Conservation (phyloP, 495 filamentous ascomycete genomes). For the Neurospora discreta region DNA sequence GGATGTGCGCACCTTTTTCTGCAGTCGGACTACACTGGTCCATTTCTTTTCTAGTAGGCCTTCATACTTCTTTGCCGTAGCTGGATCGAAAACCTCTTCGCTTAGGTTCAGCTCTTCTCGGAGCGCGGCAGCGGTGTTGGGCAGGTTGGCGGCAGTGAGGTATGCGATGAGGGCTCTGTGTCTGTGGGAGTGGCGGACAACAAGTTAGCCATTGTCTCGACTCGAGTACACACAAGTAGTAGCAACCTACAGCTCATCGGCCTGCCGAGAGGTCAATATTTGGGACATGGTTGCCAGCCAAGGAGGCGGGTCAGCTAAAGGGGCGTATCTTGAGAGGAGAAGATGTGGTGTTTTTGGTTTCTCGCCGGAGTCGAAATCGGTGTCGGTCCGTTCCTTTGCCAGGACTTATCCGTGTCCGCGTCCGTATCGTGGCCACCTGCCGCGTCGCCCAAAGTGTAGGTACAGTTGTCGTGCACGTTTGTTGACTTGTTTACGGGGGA, state of each 20-base stretch:
- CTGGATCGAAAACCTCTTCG: slow-evolving; percentile 58
- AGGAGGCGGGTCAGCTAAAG: not conserved
- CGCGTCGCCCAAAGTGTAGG: not conserved
- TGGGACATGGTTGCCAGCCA: slow-evolving; percentile 48
- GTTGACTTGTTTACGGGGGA: not conserved
- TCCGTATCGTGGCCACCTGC: not conserved
- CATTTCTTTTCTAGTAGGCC: slow-evolving; percentile 90
- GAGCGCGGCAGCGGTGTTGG: slow-evolving; percentile 54
- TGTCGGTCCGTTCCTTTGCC: not conserved
- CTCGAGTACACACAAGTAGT: not conserved
- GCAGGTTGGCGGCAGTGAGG: slow-evolving; percentile 58
- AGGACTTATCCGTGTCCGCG: not conserved
- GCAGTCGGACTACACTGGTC: slow-evolving; percentile 82
- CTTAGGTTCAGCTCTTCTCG: slow-evolving; percentile 53
- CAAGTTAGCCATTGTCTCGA: slow-evolving; percentile 6
- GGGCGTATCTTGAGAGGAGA: slow-evolving; percentile 2
- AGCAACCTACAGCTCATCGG: slow-evolving; percentile 70
- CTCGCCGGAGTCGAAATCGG: not conserved
- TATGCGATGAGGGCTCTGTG: slow-evolving; percentile 90
- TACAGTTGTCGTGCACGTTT: not conserved
- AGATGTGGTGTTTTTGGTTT: slow-evolving; percentile 1
- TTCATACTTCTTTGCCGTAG: slow-evolving; percentile 79
- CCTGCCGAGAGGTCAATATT: slow-evolving; percentile 67
- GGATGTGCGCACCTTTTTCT: slow-evolving; percentile 63
- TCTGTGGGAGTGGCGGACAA: slow-evolving; percentile 32